Evolutionary conservation across 805 yeast species (phyloP), one percentile per base, ranked within the genome.

Genomic region (Starmerella kuoi): DNA sequence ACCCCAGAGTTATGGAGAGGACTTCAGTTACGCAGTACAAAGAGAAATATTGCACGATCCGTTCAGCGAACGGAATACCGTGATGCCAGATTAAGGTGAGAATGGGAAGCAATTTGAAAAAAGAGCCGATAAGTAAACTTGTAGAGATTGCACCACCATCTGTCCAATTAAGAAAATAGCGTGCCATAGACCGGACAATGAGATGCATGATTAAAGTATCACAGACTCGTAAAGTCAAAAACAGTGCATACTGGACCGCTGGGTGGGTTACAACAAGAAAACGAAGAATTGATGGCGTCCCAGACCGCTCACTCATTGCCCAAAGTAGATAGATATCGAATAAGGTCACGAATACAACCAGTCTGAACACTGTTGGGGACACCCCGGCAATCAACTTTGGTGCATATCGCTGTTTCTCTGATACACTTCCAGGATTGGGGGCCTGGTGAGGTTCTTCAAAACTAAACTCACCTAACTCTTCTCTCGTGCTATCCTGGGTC

Each of bases 31-130:
- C 66, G 48, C 74, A 78, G 39, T 79, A 58, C 34, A 70, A 69
- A 0, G 81, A 79, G 3, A 78, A 70, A 50, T 74, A 64, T 45
- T 72, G 72, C 24, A 82, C 79, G 8, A 76, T 63, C 5, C 66
- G 64, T 18, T 76, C 70, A 0, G 80, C 78, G 3, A 79, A 67
- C 1, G 79, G 67, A n/a, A 81, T 73, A 56, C 91, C 95, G 55
- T 91, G 91, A 0, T 94, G 91, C 99, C 99, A 91, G 27, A 91
- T 88, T 25, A 91, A 66, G 87, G 88, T 88, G 26, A 91, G 67
- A 17, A 91, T 79, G 0, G 98, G 98, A 48, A 88, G 78, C 19
- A 88, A 66, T 55, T 81, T 84, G 31, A 88, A 78, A 1, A 83
- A 75, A 34, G 84, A 76, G 0, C 96, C 77, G 5, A 86, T 69